Percentiles rank a stretch among this genome's conserved stretches.
Evolutionary conservation across 2,329 filamentous ascomycete species (phyloP).

Genomic region (Cadophora sp.): DNA sequence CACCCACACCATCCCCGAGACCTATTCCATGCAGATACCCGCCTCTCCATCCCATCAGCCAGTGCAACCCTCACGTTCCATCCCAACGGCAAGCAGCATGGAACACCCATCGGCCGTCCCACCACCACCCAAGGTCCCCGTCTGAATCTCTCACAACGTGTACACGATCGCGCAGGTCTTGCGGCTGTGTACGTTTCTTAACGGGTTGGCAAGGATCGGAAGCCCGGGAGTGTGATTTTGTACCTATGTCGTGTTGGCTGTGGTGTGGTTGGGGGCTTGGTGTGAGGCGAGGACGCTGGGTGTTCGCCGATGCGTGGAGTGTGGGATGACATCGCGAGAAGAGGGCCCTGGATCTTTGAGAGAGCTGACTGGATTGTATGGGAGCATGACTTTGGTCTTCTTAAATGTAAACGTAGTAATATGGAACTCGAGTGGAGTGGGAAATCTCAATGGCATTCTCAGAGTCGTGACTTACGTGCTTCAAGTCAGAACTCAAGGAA

Average conservation of each 20-base stretch:
- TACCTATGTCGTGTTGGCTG: neutral
- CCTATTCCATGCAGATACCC: neutral
- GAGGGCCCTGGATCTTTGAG: too few relatives aligned
- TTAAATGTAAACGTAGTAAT: too few relatives aligned
- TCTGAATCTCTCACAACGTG: neutral
- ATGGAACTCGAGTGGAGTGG: too few relatives aligned
- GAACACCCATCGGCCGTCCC: neutral
- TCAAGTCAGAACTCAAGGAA: too few relatives aligned
- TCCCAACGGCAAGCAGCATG: constrained; percentile 7
- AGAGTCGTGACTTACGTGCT: too few relatives aligned
- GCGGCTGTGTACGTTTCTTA: neutral
- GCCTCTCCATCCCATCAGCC: neutral
- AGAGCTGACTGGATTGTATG: too few relatives aligned
- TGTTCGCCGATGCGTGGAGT: neutral
- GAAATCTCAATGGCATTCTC: too few relatives aligned
- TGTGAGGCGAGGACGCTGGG: too few relatives aligned
- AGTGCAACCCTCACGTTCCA: constrained; percentile 5
- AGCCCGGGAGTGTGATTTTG: neutral
- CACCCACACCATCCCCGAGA: neutral
- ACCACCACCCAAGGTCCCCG: neutral
- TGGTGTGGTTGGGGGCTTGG: too few relatives aligned
- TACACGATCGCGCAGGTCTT: constrained; percentile 15
- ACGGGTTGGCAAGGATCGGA: neutral
- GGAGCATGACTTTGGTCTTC: too few relatives aligned
- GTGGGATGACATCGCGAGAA: neutral